Evolutionary conservation across 2,329 filamentous ascomycete species (phyloP), one percentile per base, ranked within the genome.

Genomic region (Talaromyces marneffei): DNA sequence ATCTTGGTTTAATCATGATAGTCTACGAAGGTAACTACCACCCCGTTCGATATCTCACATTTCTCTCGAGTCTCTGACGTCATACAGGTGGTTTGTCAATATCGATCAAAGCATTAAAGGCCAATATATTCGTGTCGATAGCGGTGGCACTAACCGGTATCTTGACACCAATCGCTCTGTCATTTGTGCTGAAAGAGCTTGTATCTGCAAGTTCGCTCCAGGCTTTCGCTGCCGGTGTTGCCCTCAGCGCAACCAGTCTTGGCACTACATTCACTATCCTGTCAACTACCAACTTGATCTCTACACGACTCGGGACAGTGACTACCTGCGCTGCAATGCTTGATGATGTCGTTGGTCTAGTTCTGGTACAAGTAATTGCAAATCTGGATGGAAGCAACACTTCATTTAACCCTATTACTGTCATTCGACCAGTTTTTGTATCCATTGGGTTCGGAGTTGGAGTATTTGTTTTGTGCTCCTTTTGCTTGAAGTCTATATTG

Each of bases 331-430:
- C 89, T 0, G 90, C 90, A 0, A 90, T 94, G 84, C 84, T 94
- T 75, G 90, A 94, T 69, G 90, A 94, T 74, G 86, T 93, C 0
- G 82, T 90, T 1, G 89, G 89, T 0, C 76, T 93, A 9, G 84
- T 92, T 7, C 88, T 93, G 84, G 87, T 91, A 0, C 85, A 90
- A 65, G 82, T 93, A 50, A 87, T 94, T 23, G 83, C 87, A 0
- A 87, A 86, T 52, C 77, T 93, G 0, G 81, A 87, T 73, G 59
- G 70, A 50, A 66, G 64, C 48, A 57, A 65, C 8, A 66, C 65
- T 2, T 44, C 61, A 8, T 42, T 57, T 4, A 33, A 35, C 40
- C 72, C 74, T 1, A 66, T 75, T 4, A 80, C 76, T 2, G 71
- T 85, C 10, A 69, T 82, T 12, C 73, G 83, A 29, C 82, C 83